A percentile compares a stretch with the other conserved stretches of the same genome.
These are phyloP conservation scores for Cercis canadensis DNA, from an alignment of 306 rosid genomes.

Conservation along the genomic window DNA sequence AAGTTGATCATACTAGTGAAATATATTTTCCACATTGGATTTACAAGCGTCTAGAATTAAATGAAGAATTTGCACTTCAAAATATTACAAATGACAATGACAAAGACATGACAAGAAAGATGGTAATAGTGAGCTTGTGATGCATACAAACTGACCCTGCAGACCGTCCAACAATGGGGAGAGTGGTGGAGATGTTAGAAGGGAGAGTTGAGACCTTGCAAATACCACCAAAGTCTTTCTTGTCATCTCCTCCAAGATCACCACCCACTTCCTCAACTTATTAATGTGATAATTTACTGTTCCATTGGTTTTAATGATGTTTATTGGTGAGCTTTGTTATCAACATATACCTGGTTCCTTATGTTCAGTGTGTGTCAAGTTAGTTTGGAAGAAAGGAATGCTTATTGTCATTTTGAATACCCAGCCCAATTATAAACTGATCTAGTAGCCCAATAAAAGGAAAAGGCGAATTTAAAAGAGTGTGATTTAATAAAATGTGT, in stretches of 20 bases:
- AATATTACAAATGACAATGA: constrained; percentile 12
- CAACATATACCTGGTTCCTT: too few species aligned
- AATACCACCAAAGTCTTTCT: constrained; percentile 39
- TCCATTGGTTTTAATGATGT: too few species aligned
- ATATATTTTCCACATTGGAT: constrained; percentile 43
- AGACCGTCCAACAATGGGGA: constrained; percentile 30
- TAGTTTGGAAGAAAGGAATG: too few species aligned
- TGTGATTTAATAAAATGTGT: too few species aligned
- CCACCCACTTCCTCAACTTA: not conserved
- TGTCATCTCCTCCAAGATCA: constrained; percentile 29
- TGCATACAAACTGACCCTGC: constrained; percentile 39
- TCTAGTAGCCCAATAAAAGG: too few species aligned
- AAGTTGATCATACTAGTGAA: constrained; percentile 30
- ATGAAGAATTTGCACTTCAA: constrained; percentile 28
- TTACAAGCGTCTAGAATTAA: constrained; percentile 24
- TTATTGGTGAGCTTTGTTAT: too few species aligned
- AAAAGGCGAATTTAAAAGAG: too few species aligned
- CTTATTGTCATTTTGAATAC: too few species aligned
- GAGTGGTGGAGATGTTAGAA: constrained; percentile 42
- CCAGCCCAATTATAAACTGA: too few species aligned
- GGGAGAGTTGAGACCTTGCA: constrained; percentile 40
- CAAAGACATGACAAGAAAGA: constrained; percentile 8
- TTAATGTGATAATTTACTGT: not conserved
- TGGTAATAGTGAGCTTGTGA: constrained; percentile 36
- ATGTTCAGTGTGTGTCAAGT: too few species aligned